These are phyloP conservation scores for Epichloe amarillans DNA, from an alignment of 2,329 filamentous ascomycete genomes.

Conservation along the genomic window DNA sequence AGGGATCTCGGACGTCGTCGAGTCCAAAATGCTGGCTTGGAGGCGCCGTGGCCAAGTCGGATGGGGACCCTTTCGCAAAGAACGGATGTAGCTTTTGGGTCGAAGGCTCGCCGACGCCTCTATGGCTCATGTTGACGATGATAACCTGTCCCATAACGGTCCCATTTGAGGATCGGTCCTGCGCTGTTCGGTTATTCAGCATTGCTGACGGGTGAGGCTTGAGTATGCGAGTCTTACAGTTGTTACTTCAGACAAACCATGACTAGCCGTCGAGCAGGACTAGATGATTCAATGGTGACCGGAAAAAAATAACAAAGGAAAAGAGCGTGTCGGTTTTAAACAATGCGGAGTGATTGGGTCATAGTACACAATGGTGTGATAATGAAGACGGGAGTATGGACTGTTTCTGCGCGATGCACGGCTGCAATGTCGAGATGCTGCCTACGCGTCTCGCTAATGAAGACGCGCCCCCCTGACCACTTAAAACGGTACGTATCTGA, in stretches of 20 bases:
- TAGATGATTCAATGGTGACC: background rate
- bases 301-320: too few species aligned
- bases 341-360: background rate
- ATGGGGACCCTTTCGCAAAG: conserved; percentile 24
- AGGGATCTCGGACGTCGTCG: background rate
- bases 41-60: conserved; percentile 3
- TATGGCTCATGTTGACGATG: conserved; percentile 31
- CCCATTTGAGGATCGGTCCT: conserved; percentile 21
- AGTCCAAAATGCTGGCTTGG: background rate
- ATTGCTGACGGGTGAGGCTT: background rate
- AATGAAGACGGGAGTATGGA: background rate
- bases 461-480: conserved; percentile 6
- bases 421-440: background rate
- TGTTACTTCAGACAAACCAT: background rate
- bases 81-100: conserved; percentile 42
- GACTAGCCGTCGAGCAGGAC: background rate
- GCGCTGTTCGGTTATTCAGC: background rate
- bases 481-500: conserved; percentile 9
- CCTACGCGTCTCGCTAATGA: conserved; percentile 2
- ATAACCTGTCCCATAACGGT: conserved; percentile 31
- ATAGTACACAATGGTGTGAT: background rate
- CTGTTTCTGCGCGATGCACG: background rate
- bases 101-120: conserved; percentile 20
- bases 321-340: too few species aligned
- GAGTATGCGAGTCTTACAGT: background rate